phyloP scores from a whole-genome alignment of 768 basidiomycete species.

The Rhizopogon roseolus region DNA sequence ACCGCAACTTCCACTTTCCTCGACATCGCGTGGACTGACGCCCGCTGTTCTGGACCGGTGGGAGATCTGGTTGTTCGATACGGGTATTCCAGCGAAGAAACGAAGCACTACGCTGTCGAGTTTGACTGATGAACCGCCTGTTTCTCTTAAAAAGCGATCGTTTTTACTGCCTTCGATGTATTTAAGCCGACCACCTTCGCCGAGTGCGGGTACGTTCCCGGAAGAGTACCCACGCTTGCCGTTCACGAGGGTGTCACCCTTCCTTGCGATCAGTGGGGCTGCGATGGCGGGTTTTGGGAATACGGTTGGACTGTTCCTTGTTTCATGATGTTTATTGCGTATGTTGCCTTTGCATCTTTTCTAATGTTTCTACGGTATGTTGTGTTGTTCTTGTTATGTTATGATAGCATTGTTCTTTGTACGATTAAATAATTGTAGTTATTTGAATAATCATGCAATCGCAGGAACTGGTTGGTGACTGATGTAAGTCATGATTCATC shows the following conservation, averaged over 20 bases:
- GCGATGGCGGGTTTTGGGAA: slow-evolving; percentile 77
- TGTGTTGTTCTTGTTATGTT: background rate
- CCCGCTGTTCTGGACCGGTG: slow-evolving; percentile 68
- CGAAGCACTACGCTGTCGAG: slow-evolving; percentile 49
- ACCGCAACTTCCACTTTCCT: slow-evolving; percentile 8
- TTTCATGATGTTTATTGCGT: slow-evolving; percentile 4
- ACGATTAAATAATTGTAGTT: background rate
- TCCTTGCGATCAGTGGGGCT: slow-evolving; percentile 43
- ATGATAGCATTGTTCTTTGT: slow-evolving; percentile 1
- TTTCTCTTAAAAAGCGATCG: slow-evolving; percentile 12
- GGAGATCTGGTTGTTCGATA: slow-evolving; percentile 81
- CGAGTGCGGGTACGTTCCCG: background rate
- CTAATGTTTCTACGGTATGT: background rate
- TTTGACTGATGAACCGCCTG: slow-evolving; percentile 29
- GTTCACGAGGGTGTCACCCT: slow-evolving; percentile 73
- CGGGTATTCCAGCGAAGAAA: slow-evolving; percentile 34
- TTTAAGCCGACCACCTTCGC: background rate
- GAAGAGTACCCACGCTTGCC: slow-evolving; percentile 53
- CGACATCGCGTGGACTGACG: slow-evolving; percentile 43
- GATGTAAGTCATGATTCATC: no score
- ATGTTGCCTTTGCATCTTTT: background rate
- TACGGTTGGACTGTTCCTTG: slow-evolving; percentile 55
- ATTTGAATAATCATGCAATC: slow-evolving; percentile 4
- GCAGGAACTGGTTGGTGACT: no score
- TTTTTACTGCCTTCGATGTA: slow-evolving; percentile 5